A percentile compares a stretch with the other conserved stretches of the same genome.
Conservation (phyloP, 2,329 filamentous ascomycete genomes). For the Fusarium devonianum region DNA sequence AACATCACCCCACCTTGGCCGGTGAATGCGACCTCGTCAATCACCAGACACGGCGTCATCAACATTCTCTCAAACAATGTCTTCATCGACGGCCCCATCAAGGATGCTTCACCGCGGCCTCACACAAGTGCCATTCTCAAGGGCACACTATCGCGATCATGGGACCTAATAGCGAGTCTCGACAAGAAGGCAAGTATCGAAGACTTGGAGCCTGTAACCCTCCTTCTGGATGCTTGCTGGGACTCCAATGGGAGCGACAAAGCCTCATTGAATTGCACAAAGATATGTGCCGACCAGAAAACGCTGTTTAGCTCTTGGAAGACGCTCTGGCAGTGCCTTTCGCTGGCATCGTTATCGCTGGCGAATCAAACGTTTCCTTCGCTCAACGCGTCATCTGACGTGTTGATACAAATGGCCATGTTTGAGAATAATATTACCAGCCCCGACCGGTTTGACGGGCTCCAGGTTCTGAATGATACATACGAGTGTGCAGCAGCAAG, state of each 20-base stretch:
- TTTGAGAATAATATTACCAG: background rate
- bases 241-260: background rate
- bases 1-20: no score
- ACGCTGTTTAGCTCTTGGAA: constrained; percentile 11
- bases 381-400: background rate
- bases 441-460: background rate
- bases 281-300: background rate
- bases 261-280: constrained; percentile 3
- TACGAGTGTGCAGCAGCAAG: constrained; percentile 16
- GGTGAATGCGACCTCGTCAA: background rate
- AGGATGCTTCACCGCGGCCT: background rate
- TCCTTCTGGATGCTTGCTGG: background rate
- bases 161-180: background rate
- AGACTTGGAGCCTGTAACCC: background rate
- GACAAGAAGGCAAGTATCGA: background rate
- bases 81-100: background rate
- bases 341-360: background rate
- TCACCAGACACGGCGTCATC: background rate
- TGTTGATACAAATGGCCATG: background rate
- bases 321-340: constrained; percentile 13
- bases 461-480: background rate
- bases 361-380: background rate
- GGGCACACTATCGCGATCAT: background rate
- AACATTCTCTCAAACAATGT: background rate
- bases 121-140: constrained; percentile 1